Percentiles rank a stretch among this genome's conserved stretches.
Evolutionary conservation across 2,329 filamentous ascomycete species (phyloP).

Genomic region (Curvularia sp.): DNA sequence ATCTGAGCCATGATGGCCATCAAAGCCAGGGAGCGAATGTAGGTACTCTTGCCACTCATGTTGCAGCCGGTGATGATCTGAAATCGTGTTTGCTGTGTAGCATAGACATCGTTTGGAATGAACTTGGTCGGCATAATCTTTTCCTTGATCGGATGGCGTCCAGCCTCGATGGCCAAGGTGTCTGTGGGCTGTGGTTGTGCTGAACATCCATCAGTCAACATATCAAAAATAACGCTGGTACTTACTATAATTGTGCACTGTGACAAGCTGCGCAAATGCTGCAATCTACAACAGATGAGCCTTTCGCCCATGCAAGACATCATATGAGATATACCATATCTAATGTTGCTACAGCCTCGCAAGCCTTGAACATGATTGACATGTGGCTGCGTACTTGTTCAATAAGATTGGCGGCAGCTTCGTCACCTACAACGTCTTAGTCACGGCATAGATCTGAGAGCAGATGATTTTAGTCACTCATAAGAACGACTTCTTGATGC

Average conservation of each 20-base stretch:
- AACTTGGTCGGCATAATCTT: constrained; percentile 73
- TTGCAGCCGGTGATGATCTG: constrained; percentile 96
- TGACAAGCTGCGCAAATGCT: constrained; percentile 67
- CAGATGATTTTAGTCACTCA: constrained; percentile 60
- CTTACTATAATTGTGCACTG: constrained; percentile 65
- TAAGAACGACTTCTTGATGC: constrained; percentile 80
- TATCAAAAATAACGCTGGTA: not conserved
- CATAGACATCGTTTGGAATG: constrained; percentile 90
- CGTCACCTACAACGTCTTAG: constrained; percentile 59
- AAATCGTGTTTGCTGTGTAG: constrained; percentile 79
- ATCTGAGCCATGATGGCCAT: constrained; percentile 94
- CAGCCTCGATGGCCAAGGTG: constrained; percentile 74
- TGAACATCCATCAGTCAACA: constrained; percentile 21
- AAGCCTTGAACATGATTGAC: constrained; percentile 79
- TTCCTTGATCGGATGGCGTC: constrained; percentile 80
- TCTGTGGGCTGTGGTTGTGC: constrained; percentile 72
- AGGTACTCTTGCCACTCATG: constrained; percentile 96
- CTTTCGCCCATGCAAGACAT: not conserved
- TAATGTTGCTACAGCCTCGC: constrained; percentile 83
- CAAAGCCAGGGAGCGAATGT: constrained; percentile 84
- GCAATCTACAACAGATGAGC: constrained; percentile 31
- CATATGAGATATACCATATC: constrained; percentile 71
- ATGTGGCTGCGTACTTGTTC: constrained; percentile 74
- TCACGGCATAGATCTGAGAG: not conserved
- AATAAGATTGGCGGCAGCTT: constrained; percentile 74